Evolutionary conservation across 441 rosid genomes (phyloP).

Genomic region (Arabidopsis lyrata): DNA sequence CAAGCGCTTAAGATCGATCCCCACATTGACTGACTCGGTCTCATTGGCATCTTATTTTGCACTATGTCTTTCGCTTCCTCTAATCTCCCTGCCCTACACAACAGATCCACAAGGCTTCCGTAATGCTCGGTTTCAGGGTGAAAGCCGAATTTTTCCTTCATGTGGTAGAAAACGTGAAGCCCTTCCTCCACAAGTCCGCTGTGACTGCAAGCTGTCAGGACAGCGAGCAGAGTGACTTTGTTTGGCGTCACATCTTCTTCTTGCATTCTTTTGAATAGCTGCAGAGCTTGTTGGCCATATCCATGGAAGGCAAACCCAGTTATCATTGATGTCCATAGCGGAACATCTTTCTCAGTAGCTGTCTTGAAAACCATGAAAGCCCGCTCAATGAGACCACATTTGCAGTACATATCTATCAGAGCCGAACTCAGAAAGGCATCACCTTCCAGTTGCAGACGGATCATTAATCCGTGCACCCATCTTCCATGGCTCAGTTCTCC

Average conservation of each 20-base stretch:
- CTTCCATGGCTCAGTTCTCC: slow-evolving; percentile 52
- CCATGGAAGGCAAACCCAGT: slow-evolving; percentile 67
- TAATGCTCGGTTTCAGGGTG: slow-evolving; percentile 60
- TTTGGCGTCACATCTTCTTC: slow-evolving; percentile 48
- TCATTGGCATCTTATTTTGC: slow-evolving; percentile 54
- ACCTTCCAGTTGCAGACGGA: slow-evolving; percentile 45
- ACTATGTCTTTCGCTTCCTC: slow-evolving; percentile 53
- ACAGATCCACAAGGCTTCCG: slow-evolving; percentile 69
- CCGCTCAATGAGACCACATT: slow-evolving; percentile 57
- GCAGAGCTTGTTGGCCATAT: slow-evolving; percentile 54
- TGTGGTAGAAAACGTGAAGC: slow-evolving; percentile 45
- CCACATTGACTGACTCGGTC: slow-evolving; percentile 58
- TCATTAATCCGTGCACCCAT: slow-evolving; percentile 54
- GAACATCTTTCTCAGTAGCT: slow-evolving; percentile 49
- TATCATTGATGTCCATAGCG: slow-evolving; percentile 67
- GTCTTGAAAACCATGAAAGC: slow-evolving; percentile 53
- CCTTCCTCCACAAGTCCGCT: slow-evolving; percentile 61
- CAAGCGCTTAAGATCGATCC: slow-evolving; percentile 62
- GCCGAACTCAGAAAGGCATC: slow-evolving; percentile 59
- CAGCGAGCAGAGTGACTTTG: slow-evolving; percentile 56
- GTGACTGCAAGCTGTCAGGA: slow-evolving; percentile 68
- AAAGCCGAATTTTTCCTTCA: slow-evolving; percentile 53
- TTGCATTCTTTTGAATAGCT: slow-evolving; percentile 58
- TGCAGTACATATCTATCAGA: slow-evolving; percentile 67
- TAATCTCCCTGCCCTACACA: slow-evolving; percentile 61